Percentiles rank a stretch among this genome's conserved stretches.
Conservation (phyloP, 352 stramenopile species). For the Globisporangium orthogonon region DNA sequence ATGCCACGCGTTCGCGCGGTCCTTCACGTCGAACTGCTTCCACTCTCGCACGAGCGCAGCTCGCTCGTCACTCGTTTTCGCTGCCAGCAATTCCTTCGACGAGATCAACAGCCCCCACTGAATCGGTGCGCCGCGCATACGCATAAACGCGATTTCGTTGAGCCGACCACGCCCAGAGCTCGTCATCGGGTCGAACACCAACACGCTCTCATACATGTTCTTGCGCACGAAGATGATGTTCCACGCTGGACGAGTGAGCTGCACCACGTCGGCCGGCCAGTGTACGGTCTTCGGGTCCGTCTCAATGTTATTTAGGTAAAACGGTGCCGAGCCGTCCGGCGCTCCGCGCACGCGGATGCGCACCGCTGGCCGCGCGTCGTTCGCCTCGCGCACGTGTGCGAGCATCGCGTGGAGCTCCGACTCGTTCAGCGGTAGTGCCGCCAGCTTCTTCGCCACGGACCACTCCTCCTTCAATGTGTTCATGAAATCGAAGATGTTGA, state of each 20-base stretch:
- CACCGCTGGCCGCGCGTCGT: conserved; percentile 30
- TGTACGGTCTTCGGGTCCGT: conserved; percentile 43
- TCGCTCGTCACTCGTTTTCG: conserved; percentile 32
- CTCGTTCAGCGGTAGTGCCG: conserved; percentile 31
- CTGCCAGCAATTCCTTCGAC: conserved; percentile 58
- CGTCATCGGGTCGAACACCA: conserved; percentile 63
- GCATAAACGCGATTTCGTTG: conserved; percentile 60
- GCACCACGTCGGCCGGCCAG: conserved; percentile 42
- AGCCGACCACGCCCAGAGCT: conserved; percentile 39
- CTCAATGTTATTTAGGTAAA: conserved; percentile 84
- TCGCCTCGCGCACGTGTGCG: conserved; percentile 44
- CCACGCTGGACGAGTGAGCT: conserved; percentile 52
- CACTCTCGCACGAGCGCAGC: conserved; percentile 31
- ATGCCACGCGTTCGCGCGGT: conserved; percentile 63
- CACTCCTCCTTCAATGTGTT: conserved; percentile 70
- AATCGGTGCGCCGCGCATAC: conserved; percentile 61
- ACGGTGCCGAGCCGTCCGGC: conserved; percentile 42
- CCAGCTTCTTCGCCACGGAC: conserved; percentile 66
- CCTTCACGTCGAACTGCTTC: conserved; percentile 27
- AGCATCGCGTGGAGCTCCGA: conserved; percentile 57
- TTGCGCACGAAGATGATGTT: conserved; percentile 82
- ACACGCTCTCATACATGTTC: conserved; percentile 84
- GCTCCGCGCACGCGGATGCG: conserved; percentile 66
- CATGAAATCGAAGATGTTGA: conserved; percentile 91
- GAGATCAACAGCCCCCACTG: conserved; percentile 73